Conservation (phyloP, 768 basidiomycete genomes). For the Hygrophoropsis aurantiaca region DNA sequence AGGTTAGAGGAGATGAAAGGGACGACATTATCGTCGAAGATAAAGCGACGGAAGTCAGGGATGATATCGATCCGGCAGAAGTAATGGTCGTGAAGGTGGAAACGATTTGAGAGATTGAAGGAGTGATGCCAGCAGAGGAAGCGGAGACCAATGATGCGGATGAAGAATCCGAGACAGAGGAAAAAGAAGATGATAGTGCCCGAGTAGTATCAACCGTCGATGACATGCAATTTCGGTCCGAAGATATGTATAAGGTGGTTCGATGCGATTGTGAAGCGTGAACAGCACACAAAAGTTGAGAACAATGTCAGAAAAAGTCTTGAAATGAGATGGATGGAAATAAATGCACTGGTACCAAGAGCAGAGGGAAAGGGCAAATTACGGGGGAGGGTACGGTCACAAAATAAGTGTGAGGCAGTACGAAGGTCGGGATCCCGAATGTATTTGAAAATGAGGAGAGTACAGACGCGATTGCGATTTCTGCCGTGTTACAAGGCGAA, state of each 20-base stretch:
- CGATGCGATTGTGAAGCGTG: constrained; percentile 4
- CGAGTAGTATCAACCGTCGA: constrained; percentile 13
- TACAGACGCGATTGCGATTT: no score
- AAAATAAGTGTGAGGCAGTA: no score
- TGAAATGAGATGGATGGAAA: constrained; percentile 4
- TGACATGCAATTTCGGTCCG: constrained; percentile 19
- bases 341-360: constrained; percentile 3
- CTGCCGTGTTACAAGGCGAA: no score
- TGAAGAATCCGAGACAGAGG: constrained; percentile 7
- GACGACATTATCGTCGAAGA: constrained; percentile 11
- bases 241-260: constrained; percentile 6
- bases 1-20: constrained; percentile 10
- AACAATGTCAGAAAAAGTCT: constrained; percentile 6
- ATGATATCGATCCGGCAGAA: constrained; percentile 1
- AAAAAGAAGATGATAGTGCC: constrained; percentile 8
- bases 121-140: constrained; percentile 1
- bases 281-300: constrained; percentile 5
- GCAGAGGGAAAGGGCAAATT: constrained; percentile 1
- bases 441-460: no score
- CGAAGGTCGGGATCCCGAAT: no score
- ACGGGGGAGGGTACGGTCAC: background rate
- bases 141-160: constrained; percentile 9
- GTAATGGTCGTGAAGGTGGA: constrained; percentile 14
- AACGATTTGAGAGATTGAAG: constrained; percentile 10
- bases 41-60: constrained; percentile 7